phyloP scores from a whole-genome alignment of 1,139 yeast species.

The Sugiyamaella neomexicana region DNA sequence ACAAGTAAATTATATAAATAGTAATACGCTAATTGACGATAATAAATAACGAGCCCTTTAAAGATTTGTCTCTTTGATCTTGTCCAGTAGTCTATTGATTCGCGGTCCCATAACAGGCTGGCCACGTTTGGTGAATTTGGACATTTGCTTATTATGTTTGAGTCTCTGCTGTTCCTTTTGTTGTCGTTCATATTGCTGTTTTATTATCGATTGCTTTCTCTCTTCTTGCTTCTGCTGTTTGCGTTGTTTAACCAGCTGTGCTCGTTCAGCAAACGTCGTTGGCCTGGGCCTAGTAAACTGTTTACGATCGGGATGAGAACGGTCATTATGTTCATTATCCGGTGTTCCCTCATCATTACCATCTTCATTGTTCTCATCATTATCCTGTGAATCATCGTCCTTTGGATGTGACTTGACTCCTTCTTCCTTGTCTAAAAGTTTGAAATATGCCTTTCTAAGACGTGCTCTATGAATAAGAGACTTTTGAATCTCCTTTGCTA shows the following conservation, averaged over 20 bases:
- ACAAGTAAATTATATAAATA: background rate
- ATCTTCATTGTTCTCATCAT: constrained; percentile 47
- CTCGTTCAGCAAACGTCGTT: constrained; percentile 36
- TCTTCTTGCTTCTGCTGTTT: constrained; percentile 29
- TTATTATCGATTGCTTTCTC: constrained; percentile 30
- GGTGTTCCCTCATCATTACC: constrained; percentile 38
- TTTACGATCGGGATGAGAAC: constrained; percentile 43
- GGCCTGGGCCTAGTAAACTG: constrained; percentile 7
- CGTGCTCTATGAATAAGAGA: constrained; percentile 82
- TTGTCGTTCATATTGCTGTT: constrained; percentile 34
- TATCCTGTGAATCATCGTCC: constrained; percentile 27
- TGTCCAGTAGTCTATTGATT: constrained; percentile 73
- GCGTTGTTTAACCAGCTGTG: constrained; percentile 39
- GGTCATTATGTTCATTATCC: constrained; percentile 36
- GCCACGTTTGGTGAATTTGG: constrained; percentile 67
- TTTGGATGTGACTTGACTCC: constrained; percentile 19
- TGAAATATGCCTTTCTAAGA: constrained; percentile 77
- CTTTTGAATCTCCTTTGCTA: constrained; percentile 59
- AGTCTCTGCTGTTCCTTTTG: constrained; percentile 44
- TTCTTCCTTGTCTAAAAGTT: constrained; percentile 66
- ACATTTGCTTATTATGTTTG: constrained; percentile 49
- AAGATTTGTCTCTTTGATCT: constrained; percentile 45
- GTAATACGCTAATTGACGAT: background rate
- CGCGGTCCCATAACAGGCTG: constrained; percentile 93
- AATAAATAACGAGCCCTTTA: background rate